These are phyloP conservation scores for Candida boleticola DNA, from an alignment of 805 yeast species.

Conservation along the genomic window DNA sequence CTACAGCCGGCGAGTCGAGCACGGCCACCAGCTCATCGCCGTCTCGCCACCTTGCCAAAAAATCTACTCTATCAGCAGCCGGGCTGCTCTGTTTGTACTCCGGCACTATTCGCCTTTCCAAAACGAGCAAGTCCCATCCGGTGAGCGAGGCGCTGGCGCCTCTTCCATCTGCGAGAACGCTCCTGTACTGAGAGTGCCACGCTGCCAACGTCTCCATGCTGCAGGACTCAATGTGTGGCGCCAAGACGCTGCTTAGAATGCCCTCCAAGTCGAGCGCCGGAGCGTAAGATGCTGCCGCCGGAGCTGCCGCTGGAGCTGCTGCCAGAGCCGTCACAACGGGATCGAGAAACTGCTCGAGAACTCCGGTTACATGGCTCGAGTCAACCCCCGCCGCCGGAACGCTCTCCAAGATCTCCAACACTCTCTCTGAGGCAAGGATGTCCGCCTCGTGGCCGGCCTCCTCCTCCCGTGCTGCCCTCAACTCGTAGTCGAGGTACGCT, in stretches of 20 bases:
- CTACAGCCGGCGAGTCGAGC: background rate
- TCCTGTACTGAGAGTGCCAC: background rate
- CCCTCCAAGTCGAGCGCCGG: background rate
- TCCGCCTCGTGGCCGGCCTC: background rate
- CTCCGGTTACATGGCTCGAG: background rate
- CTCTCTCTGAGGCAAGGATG: background rate
- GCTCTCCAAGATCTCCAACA: background rate
- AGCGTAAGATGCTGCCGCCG: no score
- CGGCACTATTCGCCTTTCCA: no score
- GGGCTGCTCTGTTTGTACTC: no score
- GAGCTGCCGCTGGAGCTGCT: no score
- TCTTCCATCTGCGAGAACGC: background rate
- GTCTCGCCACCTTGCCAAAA: background rate
- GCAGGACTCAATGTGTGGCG: background rate
- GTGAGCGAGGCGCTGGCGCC: no score
- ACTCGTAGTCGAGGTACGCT: background rate
- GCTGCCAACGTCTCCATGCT: background rate
- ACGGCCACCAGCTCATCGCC: background rate
- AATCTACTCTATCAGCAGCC: constrained; percentile 1
- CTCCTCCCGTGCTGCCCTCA: background rate
- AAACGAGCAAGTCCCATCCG: no score
- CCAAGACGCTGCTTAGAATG: background rate
- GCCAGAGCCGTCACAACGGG: no score
- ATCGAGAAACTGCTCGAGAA: background rate
- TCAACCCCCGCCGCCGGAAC: background rate